phyloP scores from a whole-genome alignment of 2,329 filamentous ascomycete species.

The Rhynchosporium agropyri region DNA sequence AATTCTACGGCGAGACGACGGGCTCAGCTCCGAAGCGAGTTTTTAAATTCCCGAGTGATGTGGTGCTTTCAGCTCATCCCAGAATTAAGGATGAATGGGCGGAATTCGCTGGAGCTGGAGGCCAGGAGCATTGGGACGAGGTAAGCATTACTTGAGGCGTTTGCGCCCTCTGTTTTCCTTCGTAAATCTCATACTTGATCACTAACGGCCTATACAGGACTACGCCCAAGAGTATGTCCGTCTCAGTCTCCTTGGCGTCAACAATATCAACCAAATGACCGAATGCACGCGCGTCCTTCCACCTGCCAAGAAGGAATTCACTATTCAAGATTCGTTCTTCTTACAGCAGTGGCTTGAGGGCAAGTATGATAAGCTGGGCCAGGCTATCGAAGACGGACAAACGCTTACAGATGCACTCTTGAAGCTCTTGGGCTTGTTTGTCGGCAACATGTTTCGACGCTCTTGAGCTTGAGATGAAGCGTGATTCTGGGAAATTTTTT shows the following conservation, averaged over 20 bases:
- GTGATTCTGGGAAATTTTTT: neutral
- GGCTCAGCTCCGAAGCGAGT: constrained; percentile 43
- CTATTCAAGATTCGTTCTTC: constrained; percentile 14
- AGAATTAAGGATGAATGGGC: constrained; percentile 45
- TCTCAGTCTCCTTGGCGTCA: constrained; percentile 57
- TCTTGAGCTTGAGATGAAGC: neutral
- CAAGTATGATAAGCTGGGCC: neutral
- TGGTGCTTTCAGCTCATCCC: constrained; percentile 20
- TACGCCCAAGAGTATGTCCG: constrained; percentile 57
- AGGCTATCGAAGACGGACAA: constrained; percentile 6
- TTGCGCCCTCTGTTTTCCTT: too few species aligned
- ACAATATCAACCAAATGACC: constrained; percentile 57
- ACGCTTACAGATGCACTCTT: constrained; percentile 5
- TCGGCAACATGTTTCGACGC: neutral
- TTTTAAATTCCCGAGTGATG: constrained; percentile 24
- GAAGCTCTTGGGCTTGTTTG: constrained; percentile 8
- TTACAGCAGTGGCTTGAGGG: constrained; percentile 20
- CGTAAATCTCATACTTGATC: neutral
- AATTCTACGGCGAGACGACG: constrained; percentile 54
- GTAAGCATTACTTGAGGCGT: constrained; percentile 35
- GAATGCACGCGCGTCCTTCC: constrained; percentile 59
- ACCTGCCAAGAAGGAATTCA: constrained; percentile 36
- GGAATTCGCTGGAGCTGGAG: constrained; percentile 42
- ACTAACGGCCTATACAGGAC: constrained; percentile 42
- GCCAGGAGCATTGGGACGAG: constrained; percentile 48